These are phyloP conservation scores for Aspergillus arachidicola DNA, from an alignment of 2,329 filamentous ascomycete genomes.

Conservation along the genomic window DNA sequence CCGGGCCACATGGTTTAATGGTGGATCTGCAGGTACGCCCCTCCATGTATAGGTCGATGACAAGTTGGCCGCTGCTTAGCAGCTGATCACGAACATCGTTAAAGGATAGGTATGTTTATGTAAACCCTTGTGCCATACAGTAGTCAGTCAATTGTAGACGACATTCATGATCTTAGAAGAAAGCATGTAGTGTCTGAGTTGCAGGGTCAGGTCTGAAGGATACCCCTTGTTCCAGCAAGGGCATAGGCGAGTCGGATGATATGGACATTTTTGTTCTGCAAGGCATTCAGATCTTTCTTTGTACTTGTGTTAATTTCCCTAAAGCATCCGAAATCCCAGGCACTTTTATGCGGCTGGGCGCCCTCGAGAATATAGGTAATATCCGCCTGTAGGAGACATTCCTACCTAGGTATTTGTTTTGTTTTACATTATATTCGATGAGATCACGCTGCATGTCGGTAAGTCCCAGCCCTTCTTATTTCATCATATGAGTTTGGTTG, in stretches of 20 bases:
- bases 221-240: constrained; percentile 1
- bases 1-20: not conserved
- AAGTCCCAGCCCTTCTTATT: not conserved
- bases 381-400: not conserved
- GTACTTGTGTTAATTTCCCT: not conserved
- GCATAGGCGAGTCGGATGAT: not conserved
- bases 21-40: not conserved
- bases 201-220: not conserved
- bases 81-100: not conserved
- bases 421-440: not conserved
- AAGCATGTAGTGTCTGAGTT: not conserved
- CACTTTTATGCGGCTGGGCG: not conserved
- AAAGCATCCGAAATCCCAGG: not conserved
- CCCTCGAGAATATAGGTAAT: not conserved
- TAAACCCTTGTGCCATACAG: not conserved
- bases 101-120: not conserved
- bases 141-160: not conserved
- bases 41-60: not conserved
- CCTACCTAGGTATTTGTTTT: not conserved
- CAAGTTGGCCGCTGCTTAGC: not conserved
- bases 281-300: not conserved
- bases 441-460: not conserved
- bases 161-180: not conserved
- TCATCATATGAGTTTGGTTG: not conserved
- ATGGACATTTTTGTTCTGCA: not conserved